Conservation (phyloP, 2,329 filamentous ascomycete genomes). For the Colletotrichum camelliae region DNA sequence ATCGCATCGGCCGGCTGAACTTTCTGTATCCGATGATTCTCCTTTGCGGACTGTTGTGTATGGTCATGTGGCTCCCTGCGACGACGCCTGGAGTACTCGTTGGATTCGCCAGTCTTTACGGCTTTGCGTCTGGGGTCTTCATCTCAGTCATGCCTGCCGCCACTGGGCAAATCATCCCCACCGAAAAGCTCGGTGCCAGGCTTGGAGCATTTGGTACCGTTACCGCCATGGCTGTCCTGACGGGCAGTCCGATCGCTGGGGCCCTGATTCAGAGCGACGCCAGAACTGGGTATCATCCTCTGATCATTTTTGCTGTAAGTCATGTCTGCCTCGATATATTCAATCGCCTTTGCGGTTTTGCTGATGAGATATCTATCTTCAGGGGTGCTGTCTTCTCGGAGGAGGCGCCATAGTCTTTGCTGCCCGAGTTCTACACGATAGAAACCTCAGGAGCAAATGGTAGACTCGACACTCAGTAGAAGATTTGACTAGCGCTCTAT, state of each 20-base stretch:
- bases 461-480: not conserved
- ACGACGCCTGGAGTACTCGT: not conserved
- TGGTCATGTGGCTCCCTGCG: conserved; percentile 12
- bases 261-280: not conserved
- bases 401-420: not conserved
- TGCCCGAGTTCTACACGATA: not conserved
- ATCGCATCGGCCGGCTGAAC: conserved; percentile 17
- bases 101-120: conserved; percentile 6
- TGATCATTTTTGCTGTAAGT: not conserved
- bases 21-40: conserved; percentile 17
- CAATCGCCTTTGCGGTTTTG: not conserved
- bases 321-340: not conserved
- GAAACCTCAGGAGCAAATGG: not conserved
- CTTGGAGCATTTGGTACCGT: not conserved
- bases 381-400: not conserved
- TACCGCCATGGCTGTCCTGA: not conserved
- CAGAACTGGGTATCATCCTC: not conserved
- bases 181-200: not conserved
- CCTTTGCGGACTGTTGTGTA: conserved; percentile 6
- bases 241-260: not conserved
- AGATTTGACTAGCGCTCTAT: not conserved
- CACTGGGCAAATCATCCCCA: not conserved
- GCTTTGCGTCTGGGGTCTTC: conserved; percentile 2
- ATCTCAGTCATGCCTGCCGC: not conserved
- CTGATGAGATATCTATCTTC: not conserved